Evolutionary conservation across 192 early-diverging fungal genomes (phyloP), one percentile per base, ranked within the genome.

Genomic region (Coemansia erecta): DNA sequence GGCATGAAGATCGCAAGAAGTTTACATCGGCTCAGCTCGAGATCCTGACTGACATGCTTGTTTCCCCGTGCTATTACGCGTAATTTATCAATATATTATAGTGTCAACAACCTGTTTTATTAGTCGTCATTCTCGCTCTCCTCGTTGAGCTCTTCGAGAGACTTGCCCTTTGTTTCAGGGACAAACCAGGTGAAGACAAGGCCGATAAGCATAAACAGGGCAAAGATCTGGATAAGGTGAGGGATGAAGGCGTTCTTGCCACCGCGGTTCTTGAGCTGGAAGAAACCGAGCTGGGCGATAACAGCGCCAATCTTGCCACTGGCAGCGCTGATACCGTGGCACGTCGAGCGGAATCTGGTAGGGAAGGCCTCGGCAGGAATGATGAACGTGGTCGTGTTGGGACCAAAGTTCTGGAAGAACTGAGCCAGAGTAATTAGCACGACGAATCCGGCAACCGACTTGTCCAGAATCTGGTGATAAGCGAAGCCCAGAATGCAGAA

Each of bases 391-490:
- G 94, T 98, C 11, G 86, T 59, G 79, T 98, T 98, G 43, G 95
- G 94, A 22, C 94, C 94, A 83, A 92, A 97, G 84, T 97, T 93
- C 84, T 90, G 90, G 84, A 95, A 91, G 66, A 92, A 80, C 58
- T 87, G 82, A 2, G 86, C 83, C 18, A 82, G 52, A 0, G 83
- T 81, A 56, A 83, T 84, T 39, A 90, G 63, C 14, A 87, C 77
- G 4, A 87, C 72, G 56, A 87, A 90, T 6, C 82, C 80, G 26
- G 72, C 82, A 3, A 63, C 49, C 0, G 86, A 87, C 46, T 39
- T 65, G 61, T 73, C 75, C 21, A 81, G 66, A 56, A 90, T 89
- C 47, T 73, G 47, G 40, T 87, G 56, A 64, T 90, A 89, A n/a
- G 61, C 86, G 60, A 90, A 89, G 37, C 89, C 87, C 24, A 89